A percentile compares a stretch with the other conserved stretches of the same genome.
Evolutionary conservation across 768 basidiomycete genomes (phyloP).

Genomic region (Fistulinella prunicolor): DNA sequence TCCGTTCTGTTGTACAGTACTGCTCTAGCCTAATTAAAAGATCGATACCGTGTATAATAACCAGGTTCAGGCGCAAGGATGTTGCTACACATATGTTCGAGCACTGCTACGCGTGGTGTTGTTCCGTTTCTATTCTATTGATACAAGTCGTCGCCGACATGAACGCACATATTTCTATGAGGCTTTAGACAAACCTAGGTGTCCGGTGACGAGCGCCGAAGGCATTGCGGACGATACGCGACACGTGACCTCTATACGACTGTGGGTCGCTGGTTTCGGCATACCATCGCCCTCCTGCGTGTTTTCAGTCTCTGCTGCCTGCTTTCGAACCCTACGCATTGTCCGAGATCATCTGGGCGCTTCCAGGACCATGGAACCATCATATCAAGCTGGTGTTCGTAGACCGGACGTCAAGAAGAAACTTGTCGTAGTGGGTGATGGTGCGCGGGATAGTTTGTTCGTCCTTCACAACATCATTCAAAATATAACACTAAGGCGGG

Average conservation of each 20-base stretch:
- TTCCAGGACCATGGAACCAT: slow-evolving; percentile 24
- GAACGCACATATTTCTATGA: too few relatives aligned
- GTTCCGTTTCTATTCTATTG: too few relatives aligned
- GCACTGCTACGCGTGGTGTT: too few relatives aligned
- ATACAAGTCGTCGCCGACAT: too few relatives aligned
- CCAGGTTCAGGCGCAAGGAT: too few relatives aligned
- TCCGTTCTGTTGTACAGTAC: too few relatives aligned
- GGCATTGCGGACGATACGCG: background rate
- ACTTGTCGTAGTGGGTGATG: slow-evolving; percentile 86
- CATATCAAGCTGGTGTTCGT: slow-evolving; percentile 33
- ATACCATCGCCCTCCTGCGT: background rate
- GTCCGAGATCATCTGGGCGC: background rate
- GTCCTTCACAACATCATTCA: slow-evolving; percentile 26
- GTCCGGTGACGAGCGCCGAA: too few relatives aligned
- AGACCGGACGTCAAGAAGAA: slow-evolving; percentile 84
- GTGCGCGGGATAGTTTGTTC: slow-evolving; percentile 44
- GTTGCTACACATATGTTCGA: too few relatives aligned
- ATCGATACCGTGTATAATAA: too few relatives aligned
- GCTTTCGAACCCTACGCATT: too few relatives aligned
- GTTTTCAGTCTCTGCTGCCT: slow-evolving; percentile 2
- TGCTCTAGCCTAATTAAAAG: too few relatives aligned
- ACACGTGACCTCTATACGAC: slow-evolving; percentile 16
- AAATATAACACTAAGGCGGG: slow-evolving; percentile 51
- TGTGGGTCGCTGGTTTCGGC: background rate
- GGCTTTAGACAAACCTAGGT: too few relatives aligned